Conservation (phyloP, 179 eudicot species). For the Spergularia azorica region DNA sequence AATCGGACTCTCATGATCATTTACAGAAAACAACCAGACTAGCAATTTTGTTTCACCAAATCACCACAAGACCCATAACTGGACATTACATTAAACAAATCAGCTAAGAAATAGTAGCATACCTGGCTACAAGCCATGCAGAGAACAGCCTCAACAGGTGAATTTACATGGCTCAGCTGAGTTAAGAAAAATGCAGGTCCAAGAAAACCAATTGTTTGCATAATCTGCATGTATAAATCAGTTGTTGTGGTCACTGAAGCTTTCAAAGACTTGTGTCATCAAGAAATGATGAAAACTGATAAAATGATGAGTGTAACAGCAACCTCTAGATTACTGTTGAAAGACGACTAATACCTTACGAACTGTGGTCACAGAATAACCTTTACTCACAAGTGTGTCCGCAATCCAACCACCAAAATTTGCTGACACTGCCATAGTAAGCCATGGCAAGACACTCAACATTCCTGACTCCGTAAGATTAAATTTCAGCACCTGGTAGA, state of each 20-base stretch:
- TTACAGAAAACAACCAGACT: neutral
- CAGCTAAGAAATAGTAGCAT: constrained; percentile 12
- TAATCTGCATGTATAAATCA: constrained; percentile 47
- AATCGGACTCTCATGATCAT: neutral
- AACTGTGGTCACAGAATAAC: constrained; percentile 77
- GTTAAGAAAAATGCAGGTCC: constrained; percentile 99
- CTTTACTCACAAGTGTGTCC: constrained; percentile 88
- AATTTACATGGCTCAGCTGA: constrained; percentile 82
- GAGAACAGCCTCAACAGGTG: constrained; percentile 95
- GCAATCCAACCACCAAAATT: constrained; percentile 99
- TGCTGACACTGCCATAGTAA: constrained; percentile 96
- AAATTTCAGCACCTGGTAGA: constrained; percentile 80
- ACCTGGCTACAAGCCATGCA: constrained; percentile 99
- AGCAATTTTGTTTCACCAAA: neutral
- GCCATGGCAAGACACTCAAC: constrained; percentile 90
- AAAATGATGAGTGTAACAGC: too few relatives aligned
- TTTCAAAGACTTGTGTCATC: neutral
- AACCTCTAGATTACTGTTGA: neutral
- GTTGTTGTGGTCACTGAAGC: neutral
- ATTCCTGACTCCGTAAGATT: constrained; percentile 92
- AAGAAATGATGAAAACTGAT: neutral
- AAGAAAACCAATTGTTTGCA: constrained; percentile 89
- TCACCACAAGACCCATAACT: neutral
- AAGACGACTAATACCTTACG: constrained; percentile 66
- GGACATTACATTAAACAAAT: neutral